A percentile compares a stretch with the other conserved stretches of the same genome.
Evolutionary conservation across 1,139 yeast genomes (phyloP).

Genomic region (Suhomyces coccinellae): DNA sequence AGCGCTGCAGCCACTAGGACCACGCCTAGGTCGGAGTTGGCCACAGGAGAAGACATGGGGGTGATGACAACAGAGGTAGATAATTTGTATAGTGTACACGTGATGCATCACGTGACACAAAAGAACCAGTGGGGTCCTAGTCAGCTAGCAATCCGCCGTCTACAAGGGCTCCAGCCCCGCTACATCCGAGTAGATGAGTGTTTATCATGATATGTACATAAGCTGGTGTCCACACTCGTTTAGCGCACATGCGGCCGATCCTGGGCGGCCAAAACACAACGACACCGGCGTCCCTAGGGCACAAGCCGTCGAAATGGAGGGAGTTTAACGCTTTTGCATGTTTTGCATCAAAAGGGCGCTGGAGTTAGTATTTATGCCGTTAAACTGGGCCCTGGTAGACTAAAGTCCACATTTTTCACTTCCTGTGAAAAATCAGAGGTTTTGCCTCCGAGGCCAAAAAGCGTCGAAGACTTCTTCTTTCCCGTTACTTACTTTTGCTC

Average conservation of each 20-base stretch:
- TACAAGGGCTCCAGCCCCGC: background rate
- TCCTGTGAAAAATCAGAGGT: too few species aligned
- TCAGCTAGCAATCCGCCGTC: background rate
- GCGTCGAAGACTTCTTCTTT: too few species aligned
- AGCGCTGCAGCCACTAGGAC: slow-evolving; percentile 34
- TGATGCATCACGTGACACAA: background rate
- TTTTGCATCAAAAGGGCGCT: slow-evolving; percentile 53
- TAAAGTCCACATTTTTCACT: background rate
- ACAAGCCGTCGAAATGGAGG: background rate
- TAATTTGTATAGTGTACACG: background rate
- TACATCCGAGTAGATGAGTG: background rate
- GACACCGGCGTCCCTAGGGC: slow-evolving; percentile 1
- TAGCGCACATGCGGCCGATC: slow-evolving; percentile 2
- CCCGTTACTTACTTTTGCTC: slow-evolving; percentile 65
- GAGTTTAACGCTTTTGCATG: slow-evolving; percentile 35
- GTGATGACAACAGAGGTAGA: background rate
- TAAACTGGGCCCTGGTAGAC: background rate
- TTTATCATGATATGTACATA: slow-evolving; percentile 3
- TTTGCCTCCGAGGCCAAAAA: too few species aligned
- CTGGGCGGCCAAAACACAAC: slow-evolving; percentile 3
- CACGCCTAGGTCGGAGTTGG: slow-evolving; percentile 11
- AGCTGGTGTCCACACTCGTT: slow-evolving; percentile 2
- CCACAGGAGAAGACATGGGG: slow-evolving; percentile 1
- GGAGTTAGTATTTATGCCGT: slow-evolving; percentile 8
- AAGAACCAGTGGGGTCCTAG: background rate